phyloP scores from a whole-genome alignment of 1,284 basidiomycete genomes.

The Puccinia triticina region DNA sequence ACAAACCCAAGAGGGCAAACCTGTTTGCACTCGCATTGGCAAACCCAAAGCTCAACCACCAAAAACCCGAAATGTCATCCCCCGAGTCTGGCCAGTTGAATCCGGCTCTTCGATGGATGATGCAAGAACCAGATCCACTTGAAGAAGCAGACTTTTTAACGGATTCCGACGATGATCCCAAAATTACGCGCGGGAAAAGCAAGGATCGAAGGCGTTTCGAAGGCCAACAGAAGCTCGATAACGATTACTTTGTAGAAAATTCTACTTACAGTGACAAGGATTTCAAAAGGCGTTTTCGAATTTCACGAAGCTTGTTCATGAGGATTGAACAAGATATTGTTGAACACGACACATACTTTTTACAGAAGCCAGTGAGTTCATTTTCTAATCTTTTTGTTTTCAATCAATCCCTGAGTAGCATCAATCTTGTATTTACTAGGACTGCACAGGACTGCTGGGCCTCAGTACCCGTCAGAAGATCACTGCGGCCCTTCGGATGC shows the following conservation, averaged over 20 bases:
- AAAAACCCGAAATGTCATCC: no score
- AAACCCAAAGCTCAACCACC: no score
- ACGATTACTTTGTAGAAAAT: neutral
- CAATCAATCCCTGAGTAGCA: neutral
- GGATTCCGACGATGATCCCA: no score
- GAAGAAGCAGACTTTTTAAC: no score
- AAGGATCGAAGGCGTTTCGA: no score
- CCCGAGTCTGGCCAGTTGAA: no score
- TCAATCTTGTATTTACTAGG: neutral
- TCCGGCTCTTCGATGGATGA: no score
- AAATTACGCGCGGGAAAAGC: no score
- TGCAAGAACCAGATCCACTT: no score
- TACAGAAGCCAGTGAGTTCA: neutral
- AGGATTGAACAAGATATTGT: neutral
- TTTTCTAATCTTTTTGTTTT: neutral
- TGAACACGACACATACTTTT: constrained; percentile 3
- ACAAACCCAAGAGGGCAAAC: no score
- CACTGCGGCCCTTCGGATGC: neutral
- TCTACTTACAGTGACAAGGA: neutral
- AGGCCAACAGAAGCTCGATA: no score
- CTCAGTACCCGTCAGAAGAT: neutral
- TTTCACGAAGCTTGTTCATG: neutral
- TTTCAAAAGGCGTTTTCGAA: neutral
- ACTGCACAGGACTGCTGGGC: neutral
- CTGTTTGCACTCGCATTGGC: no score